A percentile compares a stretch with the other conserved stretches of the same genome.
phyloP scores from a whole-genome alignment of 129 eudicot genomes.

The Ambrosia artemisiifolia region DNA sequence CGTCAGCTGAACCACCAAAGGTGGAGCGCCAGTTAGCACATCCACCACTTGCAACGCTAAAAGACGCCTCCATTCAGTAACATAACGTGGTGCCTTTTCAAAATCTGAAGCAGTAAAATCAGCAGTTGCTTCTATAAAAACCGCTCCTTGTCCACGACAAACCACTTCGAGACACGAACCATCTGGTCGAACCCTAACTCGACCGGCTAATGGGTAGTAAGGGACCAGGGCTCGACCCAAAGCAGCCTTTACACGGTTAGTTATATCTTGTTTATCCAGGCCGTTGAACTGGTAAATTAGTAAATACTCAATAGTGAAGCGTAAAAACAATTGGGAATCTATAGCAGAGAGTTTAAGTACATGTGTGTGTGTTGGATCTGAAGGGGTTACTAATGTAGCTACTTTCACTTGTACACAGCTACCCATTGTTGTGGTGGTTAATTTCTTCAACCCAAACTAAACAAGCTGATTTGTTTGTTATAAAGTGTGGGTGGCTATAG shows the following conservation, averaged over 20 bases:
- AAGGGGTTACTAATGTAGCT: constrained; percentile 51
- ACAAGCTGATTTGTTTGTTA: not conserved
- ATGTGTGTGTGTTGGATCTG: constrained; percentile 56
- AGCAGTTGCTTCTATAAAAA: constrained; percentile 56
- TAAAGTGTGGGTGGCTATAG: not conserved
- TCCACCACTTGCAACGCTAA: constrained; percentile 62
- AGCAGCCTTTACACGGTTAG: constrained; percentile 43
- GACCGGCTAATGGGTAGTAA: constrained; percentile 72
- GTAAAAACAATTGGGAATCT: constrained; percentile 75
- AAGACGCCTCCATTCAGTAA: constrained; percentile 56
- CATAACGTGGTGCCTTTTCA: constrained; percentile 49
- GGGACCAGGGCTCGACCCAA: constrained; percentile 64
- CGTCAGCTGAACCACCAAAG: constrained; percentile 74
- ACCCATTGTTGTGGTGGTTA: not conserved
- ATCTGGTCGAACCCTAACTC: constrained; percentile 51
- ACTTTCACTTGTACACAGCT: constrained; percentile 47
- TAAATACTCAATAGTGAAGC: constrained; percentile 65
- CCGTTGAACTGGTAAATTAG: constrained; percentile 40
- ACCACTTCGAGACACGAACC: constrained; percentile 59
- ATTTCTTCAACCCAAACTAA: too few species aligned
- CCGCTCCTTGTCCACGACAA: constrained; percentile 70
- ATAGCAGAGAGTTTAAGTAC: constrained; percentile 57
- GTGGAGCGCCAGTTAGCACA: constrained; percentile 63
- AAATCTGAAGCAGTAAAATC: constrained; percentile 44
- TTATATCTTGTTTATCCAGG: constrained; percentile 13